Percentiles rank a stretch among this genome's conserved stretches.
Conservation (phyloP, 2,329 filamentous ascomycete genomes). For the Colletotrichum lindemuthianum region DNA sequence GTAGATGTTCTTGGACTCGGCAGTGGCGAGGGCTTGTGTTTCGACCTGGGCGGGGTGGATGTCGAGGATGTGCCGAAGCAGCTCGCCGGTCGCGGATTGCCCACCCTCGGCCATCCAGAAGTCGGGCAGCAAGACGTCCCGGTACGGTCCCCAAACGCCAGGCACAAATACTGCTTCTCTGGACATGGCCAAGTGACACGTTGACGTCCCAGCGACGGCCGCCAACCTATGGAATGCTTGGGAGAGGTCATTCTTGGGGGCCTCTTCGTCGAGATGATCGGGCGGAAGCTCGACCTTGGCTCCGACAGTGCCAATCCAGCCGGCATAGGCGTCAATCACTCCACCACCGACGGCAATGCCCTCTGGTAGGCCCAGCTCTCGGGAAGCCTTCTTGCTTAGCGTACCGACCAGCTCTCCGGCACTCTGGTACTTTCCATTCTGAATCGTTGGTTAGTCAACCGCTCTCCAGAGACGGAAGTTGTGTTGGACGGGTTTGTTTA, state of each 20-base stretch:
- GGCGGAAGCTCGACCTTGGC: constrained; percentile 77
- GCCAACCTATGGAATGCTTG: constrained; percentile 94
- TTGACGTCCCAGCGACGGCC: constrained; percentile 95
- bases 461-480: background rate
- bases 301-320: constrained; percentile 99
- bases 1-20: constrained; percentile 89
- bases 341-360: constrained; percentile 95
- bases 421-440: constrained; percentile 93
- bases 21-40: constrained; percentile 80
- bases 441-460: constrained; percentile 37
- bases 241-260: constrained; percentile 83
- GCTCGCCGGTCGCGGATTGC: constrained; percentile 94
- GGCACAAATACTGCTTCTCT: constrained; percentile 91
- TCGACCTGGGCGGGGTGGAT: constrained; percentile 92
- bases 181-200: constrained; percentile 97
- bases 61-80: constrained; percentile 93
- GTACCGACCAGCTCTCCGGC: constrained; percentile 91
- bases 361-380: constrained; percentile 83
- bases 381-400: constrained; percentile 83
- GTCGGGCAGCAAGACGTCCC: constrained; percentile 89
- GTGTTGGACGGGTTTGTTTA: constrained; percentile 11
- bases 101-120: constrained; percentile 99
- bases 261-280: constrained; percentile 73
- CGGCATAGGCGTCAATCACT: constrained; percentile 98
- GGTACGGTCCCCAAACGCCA: constrained; percentile 97